These are phyloP conservation scores for Pholiota conissans DNA, from an alignment of 768 basidiomycete species.

Conservation along the genomic window DNA sequence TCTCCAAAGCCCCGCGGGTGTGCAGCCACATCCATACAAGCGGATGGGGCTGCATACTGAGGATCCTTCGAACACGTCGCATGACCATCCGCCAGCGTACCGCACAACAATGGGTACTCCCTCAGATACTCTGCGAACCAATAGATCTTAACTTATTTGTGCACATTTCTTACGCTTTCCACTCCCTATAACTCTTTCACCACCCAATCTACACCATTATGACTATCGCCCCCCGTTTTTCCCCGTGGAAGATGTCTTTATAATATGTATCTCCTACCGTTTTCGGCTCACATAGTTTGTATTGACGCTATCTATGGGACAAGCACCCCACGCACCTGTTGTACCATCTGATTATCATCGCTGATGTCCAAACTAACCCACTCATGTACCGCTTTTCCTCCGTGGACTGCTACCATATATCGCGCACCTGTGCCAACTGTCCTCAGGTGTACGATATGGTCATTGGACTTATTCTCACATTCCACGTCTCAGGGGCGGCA, in stretches of 20 bases:
- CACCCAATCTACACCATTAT: not conserved
- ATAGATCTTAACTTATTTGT: not conserved
- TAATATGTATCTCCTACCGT: not conserved
- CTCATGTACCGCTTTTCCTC: too few relatives aligned
- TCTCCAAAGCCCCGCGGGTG: not conserved
- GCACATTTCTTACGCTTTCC: not conserved
- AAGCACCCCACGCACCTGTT: not conserved
- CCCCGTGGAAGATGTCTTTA: not conserved
- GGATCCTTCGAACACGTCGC: not conserved
- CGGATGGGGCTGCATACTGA: not conserved
- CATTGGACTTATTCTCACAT: too few relatives aligned
- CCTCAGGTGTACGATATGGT: too few relatives aligned
- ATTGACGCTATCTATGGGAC: not conserved
- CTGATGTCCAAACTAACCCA: too few relatives aligned
- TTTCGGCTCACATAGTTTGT: not conserved
- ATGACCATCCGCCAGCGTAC: constrained; percentile 4
- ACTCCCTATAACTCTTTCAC: too few relatives aligned
- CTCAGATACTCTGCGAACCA: not conserved
- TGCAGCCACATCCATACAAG: not conserved
- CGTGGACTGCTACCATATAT: too few relatives aligned
- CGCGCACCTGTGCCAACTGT: too few relatives aligned
- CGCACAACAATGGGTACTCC: not conserved
- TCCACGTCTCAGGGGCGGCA: too few relatives aligned
- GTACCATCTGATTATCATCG: too few relatives aligned
- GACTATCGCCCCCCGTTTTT: not conserved